These are phyloP conservation scores for Heritiera littoralis DNA, from an alignment of 345 rosid species.

Conservation along the genomic window DNA sequence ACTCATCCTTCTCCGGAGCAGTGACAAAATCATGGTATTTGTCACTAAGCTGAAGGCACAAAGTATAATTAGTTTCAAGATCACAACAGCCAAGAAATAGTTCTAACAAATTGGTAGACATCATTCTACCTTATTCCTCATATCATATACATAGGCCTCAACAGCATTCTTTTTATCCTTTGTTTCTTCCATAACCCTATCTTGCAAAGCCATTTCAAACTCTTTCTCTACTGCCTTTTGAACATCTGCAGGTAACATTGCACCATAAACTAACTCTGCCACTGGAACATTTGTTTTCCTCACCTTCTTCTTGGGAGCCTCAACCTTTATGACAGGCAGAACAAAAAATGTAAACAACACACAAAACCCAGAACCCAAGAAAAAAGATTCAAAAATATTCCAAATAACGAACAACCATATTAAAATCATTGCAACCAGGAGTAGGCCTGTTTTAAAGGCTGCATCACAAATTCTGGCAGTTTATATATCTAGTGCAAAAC, in stretches of 20 bases:
- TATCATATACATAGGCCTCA: conserved; percentile 93
- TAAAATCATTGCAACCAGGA: not conserved
- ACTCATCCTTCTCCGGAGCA: conserved; percentile 65
- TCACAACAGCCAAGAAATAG: not conserved
- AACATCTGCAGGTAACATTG: conserved; percentile 63
- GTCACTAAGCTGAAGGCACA: conserved; percentile 62
- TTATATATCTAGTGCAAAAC: not conserved
- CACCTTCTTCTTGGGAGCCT: conserved; percentile 89
- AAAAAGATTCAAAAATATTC: not conserved
- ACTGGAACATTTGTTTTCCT: conserved; percentile 82
- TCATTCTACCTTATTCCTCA: conserved; percentile 81
- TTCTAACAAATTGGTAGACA: conserved; percentile 10
- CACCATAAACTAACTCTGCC: conserved; percentile 76
- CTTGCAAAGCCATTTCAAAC: conserved; percentile 98
- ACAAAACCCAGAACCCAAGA: not conserved
- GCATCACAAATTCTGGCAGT: not conserved
- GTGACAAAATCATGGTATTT: conserved; percentile 76
- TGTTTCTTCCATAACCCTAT: conserved; percentile 97
- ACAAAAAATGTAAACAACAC: not conserved
- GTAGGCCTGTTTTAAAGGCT: not conserved
- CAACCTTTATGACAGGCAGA: conserved; percentile 43
- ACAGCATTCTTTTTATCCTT: conserved; percentile 97
- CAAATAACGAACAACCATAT: not conserved
- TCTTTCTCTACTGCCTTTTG: conserved; percentile 93
- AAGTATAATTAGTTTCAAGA: conserved; percentile 15